Conservation (phyloP, 140 eudicot species). For the Oenanthe javanica region DNA sequence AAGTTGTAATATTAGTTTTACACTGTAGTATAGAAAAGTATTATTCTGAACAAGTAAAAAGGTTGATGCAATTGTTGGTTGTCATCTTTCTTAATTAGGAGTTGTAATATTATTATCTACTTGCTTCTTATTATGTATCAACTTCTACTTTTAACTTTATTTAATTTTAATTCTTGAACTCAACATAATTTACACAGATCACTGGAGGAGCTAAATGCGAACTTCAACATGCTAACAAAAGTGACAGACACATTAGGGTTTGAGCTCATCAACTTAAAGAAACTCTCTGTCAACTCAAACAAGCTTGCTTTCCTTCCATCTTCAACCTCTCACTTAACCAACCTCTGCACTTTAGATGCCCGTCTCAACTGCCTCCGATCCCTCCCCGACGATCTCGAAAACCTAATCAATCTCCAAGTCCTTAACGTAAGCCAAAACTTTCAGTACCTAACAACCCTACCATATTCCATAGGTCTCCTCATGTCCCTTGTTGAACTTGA, state of each 20-base stretch:
- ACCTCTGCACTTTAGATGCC: slow-evolving; percentile 57
- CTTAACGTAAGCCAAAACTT: slow-evolving; percentile 77
- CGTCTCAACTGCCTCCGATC: slow-evolving; percentile 75
- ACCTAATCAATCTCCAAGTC: slow-evolving; percentile 52
- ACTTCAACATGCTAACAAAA: slow-evolving; percentile 53
- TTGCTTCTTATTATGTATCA: too few species aligned
- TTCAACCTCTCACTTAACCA: slow-evolving; percentile 62
- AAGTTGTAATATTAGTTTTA: too few species aligned
- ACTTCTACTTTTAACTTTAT: background rate
- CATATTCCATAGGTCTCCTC: slow-evolving; percentile 70
- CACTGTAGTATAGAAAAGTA: too few species aligned
- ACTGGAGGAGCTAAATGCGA: slow-evolving; percentile 63
- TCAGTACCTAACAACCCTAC: slow-evolving; percentile 43
- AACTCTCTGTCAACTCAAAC: slow-evolving; percentile 71
- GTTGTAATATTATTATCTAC: too few species aligned
- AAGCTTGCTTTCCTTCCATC: slow-evolving; percentile 56
- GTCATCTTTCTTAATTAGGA: too few species aligned
- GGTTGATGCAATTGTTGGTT: too few species aligned
- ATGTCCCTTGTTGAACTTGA: slow-evolving; percentile 59
- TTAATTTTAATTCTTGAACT: background rate
- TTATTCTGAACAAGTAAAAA: too few species aligned
- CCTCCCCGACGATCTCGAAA: slow-evolving; percentile 78
- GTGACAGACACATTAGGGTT: slow-evolving; percentile 66
- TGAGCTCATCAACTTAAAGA: slow-evolving; percentile 57
- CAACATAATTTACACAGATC: slow-evolving; percentile 29